A percentile compares a stretch with the other conserved stretches of the same genome.
These are phyloP conservation scores for Suillus clintonianus DNA, from an alignment of 768 basidiomycete species.

Conservation along the genomic window DNA sequence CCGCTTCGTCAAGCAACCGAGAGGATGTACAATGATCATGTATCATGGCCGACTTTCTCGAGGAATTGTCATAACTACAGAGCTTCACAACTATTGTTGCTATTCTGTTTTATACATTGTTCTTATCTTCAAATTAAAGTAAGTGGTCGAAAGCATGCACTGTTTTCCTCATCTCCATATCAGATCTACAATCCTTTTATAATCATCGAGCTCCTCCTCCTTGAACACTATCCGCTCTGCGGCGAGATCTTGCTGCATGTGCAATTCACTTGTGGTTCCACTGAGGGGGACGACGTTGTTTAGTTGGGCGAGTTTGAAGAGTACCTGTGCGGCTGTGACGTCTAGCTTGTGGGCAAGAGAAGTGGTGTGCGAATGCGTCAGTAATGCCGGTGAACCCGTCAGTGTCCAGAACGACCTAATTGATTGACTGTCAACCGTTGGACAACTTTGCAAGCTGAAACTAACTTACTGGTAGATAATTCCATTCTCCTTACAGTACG, in stretches of 20 bases:
- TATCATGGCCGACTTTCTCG: neutral
- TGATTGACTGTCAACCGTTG: neutral
- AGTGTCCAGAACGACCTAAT: conserved; percentile 91
- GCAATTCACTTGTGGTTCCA: conserved; percentile 67
- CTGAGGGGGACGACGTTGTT: conserved; percentile 71
- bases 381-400: conserved; percentile 68
- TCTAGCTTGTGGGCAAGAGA: conserved; percentile 46
- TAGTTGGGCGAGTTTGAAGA: conserved; percentile 70
- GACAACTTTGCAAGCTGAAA: neutral
- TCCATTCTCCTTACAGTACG: conserved; percentile 60
- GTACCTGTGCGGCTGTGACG: conserved; percentile 63
- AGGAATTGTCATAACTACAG: neutral
- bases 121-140: neutral
- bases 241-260: conserved; percentile 68
- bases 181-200: conserved; percentile 25
- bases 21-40: neutral
- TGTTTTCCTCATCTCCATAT: conserved; percentile 28
- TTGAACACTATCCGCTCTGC: conserved; percentile 39
- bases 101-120: neutral
- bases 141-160: neutral
- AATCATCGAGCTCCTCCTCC: conserved; percentile 26
- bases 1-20: neutral
- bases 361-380: conserved; percentile 48
- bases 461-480: conserved; percentile 70
- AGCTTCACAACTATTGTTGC: neutral